Base-by-base conservation (phyloP, 768 basidiomycete species). In the Podaxis rugospora region DNA sequence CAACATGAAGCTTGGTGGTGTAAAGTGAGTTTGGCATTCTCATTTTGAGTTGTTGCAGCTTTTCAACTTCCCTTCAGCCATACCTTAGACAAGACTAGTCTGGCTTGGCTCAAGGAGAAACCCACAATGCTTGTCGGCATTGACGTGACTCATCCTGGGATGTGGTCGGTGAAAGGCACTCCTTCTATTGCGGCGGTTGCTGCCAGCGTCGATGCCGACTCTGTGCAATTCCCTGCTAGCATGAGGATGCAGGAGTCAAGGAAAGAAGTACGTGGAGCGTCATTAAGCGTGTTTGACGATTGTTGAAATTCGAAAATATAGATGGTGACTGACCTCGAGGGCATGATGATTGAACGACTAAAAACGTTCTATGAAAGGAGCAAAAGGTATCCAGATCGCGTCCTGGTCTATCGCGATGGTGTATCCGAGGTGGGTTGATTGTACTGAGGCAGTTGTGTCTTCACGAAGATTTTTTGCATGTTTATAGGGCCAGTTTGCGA, bases 161-260 rank as follows among this genome's bases (percentile, higher is more conserved):
- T 84, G 4, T 87, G 87, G 1, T 90, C 88, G 60, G 79, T 84
- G 63, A 81, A 79, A 21, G 91, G 90, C 4, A 89, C 88, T 0
- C 92, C 91, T 11, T 91, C 89, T 0, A 87, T 94, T 62, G 90
- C 90, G 0, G 92, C 90, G 4, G 89, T 93, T n/a, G 92, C 93
- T 4, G 92, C 86, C 1, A 93, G 86, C 63, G 75, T 81, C 25
- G 92, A 93, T 66, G 57, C 62, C 3, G 70, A 78, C 2, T 92
- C 80, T 66, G 83, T 81, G 0, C 90, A 92, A 54, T 93, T 80
- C 71, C 92, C 92, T 0, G 88, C 84, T 1, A 90, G 89, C 63
- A 72, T 94, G 75, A 76, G 82, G 57, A 80, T 90, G 11, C 92
- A 94, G 65, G 81, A 87, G 70, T 75, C 82, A 4, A 87, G 80